A percentile compares a stretch with the other conserved stretches of the same genome.
These are phyloP conservation scores for Kernera saxatilis DNA, from an alignment of 345 rosid genomes.

Conservation along the genomic window DNA sequence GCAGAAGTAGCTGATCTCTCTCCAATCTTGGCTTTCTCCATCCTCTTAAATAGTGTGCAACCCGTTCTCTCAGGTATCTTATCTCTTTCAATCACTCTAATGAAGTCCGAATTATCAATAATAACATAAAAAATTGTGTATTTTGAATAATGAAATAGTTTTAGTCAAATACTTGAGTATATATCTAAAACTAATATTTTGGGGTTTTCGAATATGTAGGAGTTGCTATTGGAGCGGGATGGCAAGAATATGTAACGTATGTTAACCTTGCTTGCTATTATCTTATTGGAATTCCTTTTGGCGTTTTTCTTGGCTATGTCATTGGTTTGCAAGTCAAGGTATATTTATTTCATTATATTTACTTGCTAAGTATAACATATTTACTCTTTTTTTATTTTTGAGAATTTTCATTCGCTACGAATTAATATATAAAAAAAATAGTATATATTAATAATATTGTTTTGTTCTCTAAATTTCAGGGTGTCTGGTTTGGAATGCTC, in stretches of 20 bases:
- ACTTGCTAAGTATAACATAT: background rate
- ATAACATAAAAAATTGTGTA: too few relatives aligned
- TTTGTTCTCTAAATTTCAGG: slow-evolving; percentile 28
- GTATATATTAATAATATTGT: background rate
- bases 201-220: slow-evolving; percentile 36
- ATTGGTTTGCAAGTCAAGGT: slow-evolving; percentile 53
- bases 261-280: slow-evolving; percentile 67
- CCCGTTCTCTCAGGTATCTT: slow-evolving; percentile 86
- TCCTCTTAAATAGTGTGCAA: slow-evolving; percentile 65
- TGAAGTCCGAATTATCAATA: too few relatives aligned
- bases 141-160: too few relatives aligned
- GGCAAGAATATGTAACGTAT: slow-evolving; percentile 68
- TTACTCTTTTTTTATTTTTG: background rate
- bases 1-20: slow-evolving; percentile 54
- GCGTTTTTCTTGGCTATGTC: slow-evolving; percentile 58
- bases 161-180: too few relatives aligned
- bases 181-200: too few relatives aligned
- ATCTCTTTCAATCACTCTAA: too few relatives aligned
- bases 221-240: slow-evolving; percentile 73
- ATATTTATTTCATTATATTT: background rate
- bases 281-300: slow-evolving; percentile 59
- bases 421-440: too few relatives aligned
- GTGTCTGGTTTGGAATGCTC: slow-evolving; percentile 76
- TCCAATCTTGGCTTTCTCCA: slow-evolving; percentile 57
- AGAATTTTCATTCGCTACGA: background rate